phyloP scores from a whole-genome alignment of 208 protist species.

The Trypanosoma cruzi region DNA sequence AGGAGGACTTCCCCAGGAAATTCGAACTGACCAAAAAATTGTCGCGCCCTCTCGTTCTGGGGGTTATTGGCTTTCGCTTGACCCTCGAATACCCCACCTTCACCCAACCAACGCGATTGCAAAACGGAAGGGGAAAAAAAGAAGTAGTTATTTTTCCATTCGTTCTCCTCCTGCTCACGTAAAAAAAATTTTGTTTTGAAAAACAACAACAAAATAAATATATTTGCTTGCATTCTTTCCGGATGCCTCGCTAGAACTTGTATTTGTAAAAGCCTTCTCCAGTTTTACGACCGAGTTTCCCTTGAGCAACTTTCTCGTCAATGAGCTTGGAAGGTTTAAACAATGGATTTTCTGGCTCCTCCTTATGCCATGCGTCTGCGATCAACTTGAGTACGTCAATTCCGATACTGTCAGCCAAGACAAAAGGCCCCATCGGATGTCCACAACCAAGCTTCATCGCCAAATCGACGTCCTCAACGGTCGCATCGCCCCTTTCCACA shows the following conservation, averaged over 20 bases:
- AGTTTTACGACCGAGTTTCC: slow-evolving; percentile 88
- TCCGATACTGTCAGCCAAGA: slow-evolving; percentile 76
- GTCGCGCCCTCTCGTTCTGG: too few species aligned
- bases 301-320: slow-evolving; percentile 54
- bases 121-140: too few species aligned
- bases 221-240: too few species aligned
- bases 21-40: too few species aligned
- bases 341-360: slow-evolving; percentile 58
- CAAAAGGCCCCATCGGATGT: slow-evolving; percentile 92
- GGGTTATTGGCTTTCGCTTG: too few species aligned
- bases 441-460: slow-evolving; percentile 91
- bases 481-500: slow-evolving; percentile 80
- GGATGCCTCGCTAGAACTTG: slow-evolving; percentile 26
- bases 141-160: too few species aligned
- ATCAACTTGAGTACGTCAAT: slow-evolving; percentile 78
- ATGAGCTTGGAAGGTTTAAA: slow-evolving; percentile 64
- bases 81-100: too few species aligned
- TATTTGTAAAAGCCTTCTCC: slow-evolving; percentile 92
- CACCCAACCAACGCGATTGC: too few species aligned
- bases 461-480: slow-evolving; percentile 77
- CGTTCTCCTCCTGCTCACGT: too few species aligned
- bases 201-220: too few species aligned
- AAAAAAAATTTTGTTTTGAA: too few species aligned
- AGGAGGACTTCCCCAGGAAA: too few species aligned
- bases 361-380: slow-evolving; percentile 66